Base-by-base conservation (phyloP, 257 asterid species). In the Solanum virginianum region DNA sequence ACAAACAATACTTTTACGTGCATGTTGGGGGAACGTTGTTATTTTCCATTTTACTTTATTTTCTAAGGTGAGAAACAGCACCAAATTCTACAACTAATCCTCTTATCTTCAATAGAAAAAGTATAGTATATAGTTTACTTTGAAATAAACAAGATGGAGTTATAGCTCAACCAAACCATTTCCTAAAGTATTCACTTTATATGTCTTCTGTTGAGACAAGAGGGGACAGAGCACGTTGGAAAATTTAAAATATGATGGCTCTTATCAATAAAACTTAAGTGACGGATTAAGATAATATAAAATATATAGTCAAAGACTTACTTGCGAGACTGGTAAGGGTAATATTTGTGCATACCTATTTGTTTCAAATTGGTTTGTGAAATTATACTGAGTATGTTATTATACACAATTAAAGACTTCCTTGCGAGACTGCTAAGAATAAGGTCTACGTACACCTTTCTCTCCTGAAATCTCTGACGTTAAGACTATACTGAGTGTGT, bases 21-120 rank as follows among this genome's bases (percentile, higher is more conserved):
- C 84, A 85, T 81, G 70, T 82, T 82, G 93, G 93, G 83, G 84
- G 77, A 88, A 86, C 45, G 90, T 88, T 82, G 80, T 81, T 57
- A 55, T 84, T 56, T 57, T 7, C 24, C 20, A 29, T 3, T 62
- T 62, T 51, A 75, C 82, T 63, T 85, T 86, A 8, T 83, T 51
- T 24, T 66, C 54, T 49, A 83, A 22, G 54, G 29, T 53, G 20
- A 65, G 85, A 66, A 47, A 70, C 22, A 84, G 24, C 82, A 36
- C 68, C 82, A 70, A 84, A 71, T 39, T 56, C 74, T 54, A 72
- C 70, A 36, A 41, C 36, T 8, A 72, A 80, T 62, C 32, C 41
- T 70, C 54, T 70, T 72, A 8, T 36, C 57, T 68, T 55, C 82
- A 14, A 41, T 26, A 16, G 14, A 53, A 26, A 51, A 77, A 77